Conservation (phyloP, 345 rosid genomes). For the Salix exigua region DNA sequence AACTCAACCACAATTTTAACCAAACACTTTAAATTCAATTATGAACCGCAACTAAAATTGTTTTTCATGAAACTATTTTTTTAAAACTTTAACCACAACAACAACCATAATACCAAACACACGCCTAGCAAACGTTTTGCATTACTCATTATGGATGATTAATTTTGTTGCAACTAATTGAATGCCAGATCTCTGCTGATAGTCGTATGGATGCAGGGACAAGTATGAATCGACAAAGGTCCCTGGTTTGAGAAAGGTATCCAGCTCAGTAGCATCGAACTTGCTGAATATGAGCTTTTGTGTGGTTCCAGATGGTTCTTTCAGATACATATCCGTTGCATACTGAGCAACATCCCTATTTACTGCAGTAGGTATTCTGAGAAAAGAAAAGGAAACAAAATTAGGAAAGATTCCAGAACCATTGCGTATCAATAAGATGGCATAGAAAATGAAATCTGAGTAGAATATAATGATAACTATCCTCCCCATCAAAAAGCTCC, state of each 20-base stretch:
- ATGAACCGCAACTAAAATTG: too few relatives aligned
- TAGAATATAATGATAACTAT: not conserved
- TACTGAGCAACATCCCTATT: conserved; percentile 42
- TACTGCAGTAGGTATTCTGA: conserved; percentile 55
- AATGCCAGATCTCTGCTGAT: conserved; percentile 68
- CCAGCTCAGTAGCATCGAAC: conserved; percentile 49
- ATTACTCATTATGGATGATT: conserved; percentile 30
- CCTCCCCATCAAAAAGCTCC: not conserved
- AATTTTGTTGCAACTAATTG: conserved; percentile 58
- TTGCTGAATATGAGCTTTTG: conserved; percentile 51
- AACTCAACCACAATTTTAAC: too few relatives aligned
- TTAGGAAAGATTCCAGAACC: not conserved
- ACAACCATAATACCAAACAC: too few relatives aligned
- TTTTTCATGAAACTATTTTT: too few relatives aligned
- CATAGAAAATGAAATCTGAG: not conserved
- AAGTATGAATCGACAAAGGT: conserved; percentile 57
- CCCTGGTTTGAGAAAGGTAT: conserved; percentile 39
- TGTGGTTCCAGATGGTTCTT: conserved; percentile 47
- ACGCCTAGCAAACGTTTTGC: too few relatives aligned
- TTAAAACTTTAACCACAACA: too few relatives aligned
- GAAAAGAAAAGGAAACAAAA: not conserved
- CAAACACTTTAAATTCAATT: too few relatives aligned
- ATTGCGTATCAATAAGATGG: not conserved
- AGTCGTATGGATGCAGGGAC: conserved; percentile 67
- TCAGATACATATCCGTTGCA: conserved; percentile 56